Evolutionary conservation across 2,329 filamentous ascomycete species (phyloP), one percentile per base, ranked within the genome.

Genomic region (Verticillium isaacii): DNA sequence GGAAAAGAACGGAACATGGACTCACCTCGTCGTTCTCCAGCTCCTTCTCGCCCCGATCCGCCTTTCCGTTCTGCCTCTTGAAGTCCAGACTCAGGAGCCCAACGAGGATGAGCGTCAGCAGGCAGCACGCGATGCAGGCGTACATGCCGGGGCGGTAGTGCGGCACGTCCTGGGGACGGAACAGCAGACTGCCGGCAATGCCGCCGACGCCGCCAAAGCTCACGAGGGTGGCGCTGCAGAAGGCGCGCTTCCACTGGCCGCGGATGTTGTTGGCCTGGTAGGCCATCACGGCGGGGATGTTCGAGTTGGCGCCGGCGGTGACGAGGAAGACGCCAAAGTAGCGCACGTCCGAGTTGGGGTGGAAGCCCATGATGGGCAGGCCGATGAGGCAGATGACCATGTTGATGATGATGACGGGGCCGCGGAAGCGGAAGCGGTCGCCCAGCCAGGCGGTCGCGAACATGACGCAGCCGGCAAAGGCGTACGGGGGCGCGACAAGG

Each of bases 201-300:
- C 92, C 91, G 41, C 92, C 92, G 32, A 96, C 79, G 2, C 90
- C 91, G 8, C 91, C 91, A 58, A 90, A 86, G 1, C 89, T 89
- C 3, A 95, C 89, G 2, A 94, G 82, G 0, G 88, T 89, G 2
- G 91, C 90, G 63, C 86, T 90, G 72, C 86, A 89, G 67, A 95
- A 88, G 1, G 91, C 91, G 57, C 92, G 86, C 78, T 94, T 96
- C 91, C 91, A 96, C 76, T 95, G 91, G 0, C 91, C 92, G 60
- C 90, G 87, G 70, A 96, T 89, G 75, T 96, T 96, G 77, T 94
- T 95, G 52, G 91, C 90, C 77, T 94, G 91, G 77, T 92, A 95
- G 0, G 90, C 84, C 78, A 96, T 86, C 56, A 86, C 80, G 1
- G 86, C 81, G 0, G 92, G 92, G 5, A 94, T 81, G 71, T 95